These are phyloP conservation scores for Trametes sp. DNA, from an alignment of 1,284 basidiomycete species.

Conservation along the genomic window DNA sequence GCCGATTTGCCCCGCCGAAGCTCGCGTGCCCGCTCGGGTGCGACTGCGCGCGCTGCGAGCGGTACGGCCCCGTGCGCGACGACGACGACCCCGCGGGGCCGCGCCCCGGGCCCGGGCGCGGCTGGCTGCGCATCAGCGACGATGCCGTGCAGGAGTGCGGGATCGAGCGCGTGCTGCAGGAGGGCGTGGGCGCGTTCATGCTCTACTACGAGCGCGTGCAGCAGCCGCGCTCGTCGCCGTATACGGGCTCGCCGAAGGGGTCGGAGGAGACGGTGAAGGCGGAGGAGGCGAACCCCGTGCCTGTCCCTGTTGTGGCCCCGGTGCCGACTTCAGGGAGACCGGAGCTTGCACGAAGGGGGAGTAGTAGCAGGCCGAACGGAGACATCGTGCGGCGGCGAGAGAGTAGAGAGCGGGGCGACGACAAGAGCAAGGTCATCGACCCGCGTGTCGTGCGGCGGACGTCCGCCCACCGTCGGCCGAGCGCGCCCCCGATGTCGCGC, in stretches of 20 bases:
- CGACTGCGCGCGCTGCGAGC: constrained; percentile 51
- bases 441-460: constrained; percentile 65
- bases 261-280: constrained; percentile 71
- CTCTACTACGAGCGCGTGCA: constrained; percentile 87
- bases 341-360: constrained; percentile 23
- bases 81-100: constrained; percentile 26
- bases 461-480: constrained; percentile 49
- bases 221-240: constrained; percentile 40
- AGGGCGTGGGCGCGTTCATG: constrained; percentile 84
- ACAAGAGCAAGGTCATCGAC: constrained; percentile 42
- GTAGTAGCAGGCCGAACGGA: constrained; percentile 2
- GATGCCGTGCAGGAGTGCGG: constrained; percentile 83
- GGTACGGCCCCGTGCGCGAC: constrained; percentile 52
- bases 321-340: constrained; percentile 21
- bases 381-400: constrained; percentile 8
- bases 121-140: constrained; percentile 90
- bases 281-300: constrained; percentile 16
- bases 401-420: constrained; percentile 19
- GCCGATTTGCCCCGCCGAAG: constrained; percentile 54
- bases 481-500: constrained; percentile 30
- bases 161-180: constrained; percentile 75
- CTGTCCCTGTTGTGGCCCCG: background rate
- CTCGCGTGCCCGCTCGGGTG: constrained; percentile 57
- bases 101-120: constrained; percentile 46
- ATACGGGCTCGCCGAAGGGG: constrained; percentile 34